Conservation (phyloP, 257 asterid species). For the Solanum sitiens region DNA sequence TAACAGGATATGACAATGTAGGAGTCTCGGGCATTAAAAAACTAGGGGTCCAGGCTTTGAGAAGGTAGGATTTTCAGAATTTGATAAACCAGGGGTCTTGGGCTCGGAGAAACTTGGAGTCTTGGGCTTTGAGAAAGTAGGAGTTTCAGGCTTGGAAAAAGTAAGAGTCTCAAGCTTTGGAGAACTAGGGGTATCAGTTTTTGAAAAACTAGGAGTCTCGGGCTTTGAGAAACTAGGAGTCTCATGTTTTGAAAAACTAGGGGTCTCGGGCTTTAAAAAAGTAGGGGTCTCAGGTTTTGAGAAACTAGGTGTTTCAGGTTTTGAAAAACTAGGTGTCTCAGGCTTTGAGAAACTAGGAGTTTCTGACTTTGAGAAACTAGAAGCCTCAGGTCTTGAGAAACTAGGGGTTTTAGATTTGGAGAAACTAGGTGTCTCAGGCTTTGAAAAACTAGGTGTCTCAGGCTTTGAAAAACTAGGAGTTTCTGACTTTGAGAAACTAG, state of each 20-base stretch:
- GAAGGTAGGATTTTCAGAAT: background rate
- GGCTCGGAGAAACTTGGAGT: background rate
- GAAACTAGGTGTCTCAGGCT: no score
- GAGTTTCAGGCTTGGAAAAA: no score
- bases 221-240: background rate
- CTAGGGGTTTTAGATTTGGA: no score
- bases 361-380: background rate
- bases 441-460: no score
- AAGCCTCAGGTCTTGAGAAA: no score
- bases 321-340: accelerated
- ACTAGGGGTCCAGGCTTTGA: background rate
- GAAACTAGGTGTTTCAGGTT: background rate
- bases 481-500: no score
- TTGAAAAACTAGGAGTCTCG: background rate
- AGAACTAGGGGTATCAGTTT: background rate
- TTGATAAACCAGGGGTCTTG: background rate
- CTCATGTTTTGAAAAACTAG: background rate
- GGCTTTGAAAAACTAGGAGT: no score
- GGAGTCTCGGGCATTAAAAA: background rate
- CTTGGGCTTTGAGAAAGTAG: background rate
- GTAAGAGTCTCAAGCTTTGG: background rate
- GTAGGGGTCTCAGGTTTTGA: accelerated
- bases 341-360: background rate
- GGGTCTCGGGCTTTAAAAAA: background rate
- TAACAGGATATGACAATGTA: background rate